Evolutionary conservation across 2,329 filamentous ascomycete species (phyloP), one percentile per base, ranked within the genome.

Genomic region (Colletotrichum destructivum): DNA sequence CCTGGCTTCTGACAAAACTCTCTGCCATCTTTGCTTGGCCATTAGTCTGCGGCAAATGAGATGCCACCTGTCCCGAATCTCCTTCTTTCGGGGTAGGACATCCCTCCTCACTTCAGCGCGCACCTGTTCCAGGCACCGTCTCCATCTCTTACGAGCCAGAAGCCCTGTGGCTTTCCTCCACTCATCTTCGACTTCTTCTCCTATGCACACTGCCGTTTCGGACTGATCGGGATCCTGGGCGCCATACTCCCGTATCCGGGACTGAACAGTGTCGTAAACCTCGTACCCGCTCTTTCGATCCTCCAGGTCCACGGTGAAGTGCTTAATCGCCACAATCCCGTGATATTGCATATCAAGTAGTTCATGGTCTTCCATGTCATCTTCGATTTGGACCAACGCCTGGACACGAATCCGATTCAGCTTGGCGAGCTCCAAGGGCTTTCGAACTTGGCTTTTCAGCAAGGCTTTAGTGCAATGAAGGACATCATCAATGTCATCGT

Each of bases 91-190:
- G 13, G 59, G 44, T 38, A 61, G 11, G 54, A 56, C 35, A 61
- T 47, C 44, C 42, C 59, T 46, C 23, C 42, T 47, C 15, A 61
- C 59, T 6, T 35, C 23, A 18, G 59, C 16, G 15, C 59, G 59
- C 31, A 61, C 44, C 31, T 21, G 15, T n/a, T 42, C 31, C 11
- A 56, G 11, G 18, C 54, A 56, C 18, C 26, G 26, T n/a, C 26
- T 56, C 54, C 54, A 56, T 56, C 54, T 56, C 54, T 42, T 42
- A 21, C 54, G 16, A 9, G 54, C 54, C 9, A 56, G 35, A 38
- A 56, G 16, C 31, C 54, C 54, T 15, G 54, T 56, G 5, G 54
- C 54, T 40, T 56, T 42, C 11, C 54, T 56, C 54, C 54, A 56
- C 35, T 56, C 54, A 42, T 56, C 31, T 16, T 56, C 16, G 35